phyloP scores from a whole-genome alignment of 208 protist species.

The Trypanosoma avium region DNA sequence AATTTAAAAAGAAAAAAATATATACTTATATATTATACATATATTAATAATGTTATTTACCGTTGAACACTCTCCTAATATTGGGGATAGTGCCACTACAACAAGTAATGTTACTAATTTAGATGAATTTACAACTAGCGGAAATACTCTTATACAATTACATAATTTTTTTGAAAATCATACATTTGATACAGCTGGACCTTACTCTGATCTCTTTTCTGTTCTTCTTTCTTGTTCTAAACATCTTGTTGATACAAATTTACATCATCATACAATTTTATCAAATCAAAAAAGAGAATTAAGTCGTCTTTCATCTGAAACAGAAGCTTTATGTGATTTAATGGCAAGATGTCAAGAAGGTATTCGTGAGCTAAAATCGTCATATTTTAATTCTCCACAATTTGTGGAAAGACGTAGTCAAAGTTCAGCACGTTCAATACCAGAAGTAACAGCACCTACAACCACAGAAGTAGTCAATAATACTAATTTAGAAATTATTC shows the following conservation, averaged over 20 bases:
- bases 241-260: conserved; percentile 49
- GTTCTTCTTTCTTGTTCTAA: conserved; percentile 63
- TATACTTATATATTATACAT: background rate
- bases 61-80: background rate
- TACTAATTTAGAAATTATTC: background rate
- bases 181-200: conserved; percentile 71
- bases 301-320: conserved; percentile 16
- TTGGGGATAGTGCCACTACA: background rate
- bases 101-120: background rate
- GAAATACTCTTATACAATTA: conserved; percentile 38
- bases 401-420: background rate
- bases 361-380: conserved; percentile 6
- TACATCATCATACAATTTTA: conserved; percentile 23
- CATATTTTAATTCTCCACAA: background rate
- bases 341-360: conserved; percentile 10
- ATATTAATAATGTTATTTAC: conserved; percentile 9
- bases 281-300: conserved; percentile 19
- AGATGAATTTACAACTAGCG: conserved; percentile 7
- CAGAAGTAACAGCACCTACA: background rate
- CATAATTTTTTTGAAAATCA: conserved; percentile 50
- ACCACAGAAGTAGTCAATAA: background rate
- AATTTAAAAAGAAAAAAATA: background rate
- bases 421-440: background rate
- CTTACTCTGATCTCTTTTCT: conserved; percentile 67
- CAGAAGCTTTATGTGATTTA: conserved; percentile 12